Evolutionary conservation across 805 yeast genomes (phyloP).

Genomic region (Candida nonsorbophila): DNA sequence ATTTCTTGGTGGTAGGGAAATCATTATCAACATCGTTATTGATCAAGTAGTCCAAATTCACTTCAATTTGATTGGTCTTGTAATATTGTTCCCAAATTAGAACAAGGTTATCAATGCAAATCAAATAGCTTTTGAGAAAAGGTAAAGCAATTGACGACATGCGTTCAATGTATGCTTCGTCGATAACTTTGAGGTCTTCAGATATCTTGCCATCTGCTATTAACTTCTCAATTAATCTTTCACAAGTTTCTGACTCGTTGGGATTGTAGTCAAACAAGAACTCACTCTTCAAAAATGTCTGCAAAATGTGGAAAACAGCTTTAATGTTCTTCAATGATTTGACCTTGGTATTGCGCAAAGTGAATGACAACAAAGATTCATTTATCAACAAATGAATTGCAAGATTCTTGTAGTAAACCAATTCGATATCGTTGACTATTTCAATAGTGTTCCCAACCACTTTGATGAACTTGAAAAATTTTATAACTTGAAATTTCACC

Average conservation of each 20-base stretch:
- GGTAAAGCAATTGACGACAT: conserved; percentile 9
- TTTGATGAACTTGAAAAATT: conserved; percentile 21
- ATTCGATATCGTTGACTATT: conserved; percentile 47
- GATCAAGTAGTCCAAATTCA: conserved; percentile 18
- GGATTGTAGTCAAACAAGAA: conserved; percentile 38
- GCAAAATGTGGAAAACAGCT: conserved; percentile 26
- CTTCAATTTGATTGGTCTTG: conserved; percentile 3
- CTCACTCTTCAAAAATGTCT: conserved; percentile 36
- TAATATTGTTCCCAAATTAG: conserved; percentile 5
- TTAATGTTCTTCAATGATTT: conserved; percentile 12
- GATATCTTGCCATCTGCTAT: conserved; percentile 11
- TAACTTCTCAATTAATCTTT: conserved; percentile 20
- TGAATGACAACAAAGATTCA: conserved; percentile 43
- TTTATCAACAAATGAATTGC: conserved; percentile 50
- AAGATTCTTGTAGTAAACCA: conserved; percentile 54
- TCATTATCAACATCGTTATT: conserved; percentile 15
- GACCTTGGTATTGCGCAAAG: conserved; percentile 8
- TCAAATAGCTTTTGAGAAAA: conserved; percentile 10
- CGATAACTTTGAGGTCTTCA: conserved; percentile 14
- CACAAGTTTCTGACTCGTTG: conserved; percentile 22
- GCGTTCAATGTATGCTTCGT: conserved; percentile 15
- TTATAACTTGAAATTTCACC: conserved; percentile 10
- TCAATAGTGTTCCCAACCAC: conserved; percentile 17
- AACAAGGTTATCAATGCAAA: conserved; percentile 18
- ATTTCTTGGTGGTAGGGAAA: conserved; percentile 27